Conservation (phyloP, 1,139 yeast species). For the Geotrichum candidum region DNA sequence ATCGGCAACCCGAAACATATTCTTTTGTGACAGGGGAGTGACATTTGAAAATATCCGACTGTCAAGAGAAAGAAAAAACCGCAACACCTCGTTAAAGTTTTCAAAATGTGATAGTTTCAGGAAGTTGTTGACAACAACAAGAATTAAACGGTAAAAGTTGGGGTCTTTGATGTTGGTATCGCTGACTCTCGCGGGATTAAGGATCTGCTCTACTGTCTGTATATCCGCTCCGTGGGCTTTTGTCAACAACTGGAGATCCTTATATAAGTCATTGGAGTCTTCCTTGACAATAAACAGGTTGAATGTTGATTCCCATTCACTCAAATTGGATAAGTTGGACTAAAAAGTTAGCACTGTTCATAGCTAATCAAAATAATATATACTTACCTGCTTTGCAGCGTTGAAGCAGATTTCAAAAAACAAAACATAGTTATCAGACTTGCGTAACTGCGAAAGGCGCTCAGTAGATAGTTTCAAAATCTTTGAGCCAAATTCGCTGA, state of each 20-base stretch:
- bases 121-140: slow-evolving; percentile 4
- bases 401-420: slow-evolving; percentile 10
- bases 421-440: slow-evolving; percentile 14
- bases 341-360: background rate
- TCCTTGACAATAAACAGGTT: slow-evolving; percentile 7
- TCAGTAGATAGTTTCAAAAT: slow-evolving; percentile 14
- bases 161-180: slow-evolving; percentile 1
- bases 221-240: slow-evolving; percentile 5
- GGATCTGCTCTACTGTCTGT: background rate
- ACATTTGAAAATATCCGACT: background rate
- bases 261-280: slow-evolving; percentile 2
- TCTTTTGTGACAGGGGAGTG: background rate
- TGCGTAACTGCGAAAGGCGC: slow-evolving; percentile 7
- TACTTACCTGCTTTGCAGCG: slow-evolving; percentile 12
- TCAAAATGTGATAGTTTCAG: slow-evolving; percentile 3
- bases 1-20: slow-evolving; percentile 2
- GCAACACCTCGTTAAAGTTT: slow-evolving; percentile 6
- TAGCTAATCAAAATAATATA: background rate
- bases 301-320: slow-evolving; percentile 9
- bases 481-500: slow-evolving; percentile 16
- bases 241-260: slow-evolving; percentile 3
- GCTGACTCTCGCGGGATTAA: background rate
- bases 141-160: slow-evolving; percentile 8
- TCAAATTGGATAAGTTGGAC: slow-evolving; percentile 1
- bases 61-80: slow-evolving; percentile 7